Evolutionary conservation across 179 eudicot species (phyloP).

Genomic region (Pouteria campechiana): DNA sequence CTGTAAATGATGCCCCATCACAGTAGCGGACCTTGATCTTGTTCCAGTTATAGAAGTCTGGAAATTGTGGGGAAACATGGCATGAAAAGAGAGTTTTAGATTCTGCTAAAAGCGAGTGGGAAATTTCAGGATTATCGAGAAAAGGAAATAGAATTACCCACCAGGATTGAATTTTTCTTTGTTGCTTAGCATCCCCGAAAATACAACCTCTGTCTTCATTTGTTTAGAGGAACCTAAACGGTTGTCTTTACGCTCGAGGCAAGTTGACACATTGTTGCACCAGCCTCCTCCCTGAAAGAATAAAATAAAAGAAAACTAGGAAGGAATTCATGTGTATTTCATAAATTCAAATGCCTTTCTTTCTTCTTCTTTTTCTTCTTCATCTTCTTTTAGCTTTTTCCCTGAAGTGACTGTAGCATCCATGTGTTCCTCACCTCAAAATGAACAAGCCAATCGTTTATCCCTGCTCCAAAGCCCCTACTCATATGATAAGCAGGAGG

Average conservation of each 20-base stretch:
- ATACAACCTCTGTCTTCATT: conserved; percentile 56
- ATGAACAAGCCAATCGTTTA: conserved; percentile 77
- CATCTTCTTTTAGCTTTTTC: no score
- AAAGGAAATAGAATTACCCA: conserved; percentile 5
- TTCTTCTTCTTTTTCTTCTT: no score
- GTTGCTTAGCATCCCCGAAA: conserved; percentile 76
- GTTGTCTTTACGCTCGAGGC: conserved; percentile 48
- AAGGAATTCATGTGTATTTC: no score
- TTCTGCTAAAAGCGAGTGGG: background rate
- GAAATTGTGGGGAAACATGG: no score
- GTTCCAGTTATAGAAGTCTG: conserved; percentile 94
- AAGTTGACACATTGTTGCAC: conserved; percentile 74
- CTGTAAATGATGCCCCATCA: conserved; percentile 91
- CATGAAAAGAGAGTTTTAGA: background rate
- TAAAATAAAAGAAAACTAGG: no score
- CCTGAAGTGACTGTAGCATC: no score
- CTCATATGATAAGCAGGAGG: conserved; percentile 81
- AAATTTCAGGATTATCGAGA: no score
- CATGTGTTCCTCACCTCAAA: conserved; percentile 75
- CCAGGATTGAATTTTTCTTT: conserved; percentile 66
- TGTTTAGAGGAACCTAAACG: conserved; percentile 69
- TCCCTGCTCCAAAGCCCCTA: conserved; percentile 72
- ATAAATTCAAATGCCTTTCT: no score
- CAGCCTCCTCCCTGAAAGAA: conserved; percentile 91
- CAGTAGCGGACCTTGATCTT: conserved; percentile 80